Conservation (phyloP, 257 asterid genomes). For the Knoxia roxburghii region DNA sequence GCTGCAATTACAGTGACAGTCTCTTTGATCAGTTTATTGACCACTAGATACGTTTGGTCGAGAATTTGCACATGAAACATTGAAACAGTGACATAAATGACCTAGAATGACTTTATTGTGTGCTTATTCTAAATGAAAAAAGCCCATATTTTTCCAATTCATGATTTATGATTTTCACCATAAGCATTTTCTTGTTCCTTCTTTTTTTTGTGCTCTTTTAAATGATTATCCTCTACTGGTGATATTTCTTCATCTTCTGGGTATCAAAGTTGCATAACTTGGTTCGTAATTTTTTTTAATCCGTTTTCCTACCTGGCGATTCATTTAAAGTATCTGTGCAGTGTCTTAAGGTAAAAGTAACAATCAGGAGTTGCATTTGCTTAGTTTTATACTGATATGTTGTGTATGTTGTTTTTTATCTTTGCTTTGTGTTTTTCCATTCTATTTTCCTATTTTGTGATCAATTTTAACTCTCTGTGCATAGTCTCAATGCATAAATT, state of each 20-base stretch:
- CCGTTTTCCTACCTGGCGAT: neutral
- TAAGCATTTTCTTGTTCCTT: neutral
- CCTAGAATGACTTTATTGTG: neutral
- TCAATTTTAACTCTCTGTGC: too few species aligned
- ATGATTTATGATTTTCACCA: neutral
- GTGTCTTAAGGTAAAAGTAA: neutral
- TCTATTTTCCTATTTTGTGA: too few species aligned
- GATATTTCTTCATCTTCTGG: too few species aligned
- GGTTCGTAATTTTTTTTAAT: neutral
- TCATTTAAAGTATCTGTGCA: neutral
- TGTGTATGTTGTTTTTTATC: neutral
- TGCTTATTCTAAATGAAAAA: neutral
- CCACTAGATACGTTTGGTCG: neutral
- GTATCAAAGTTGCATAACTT: neutral
- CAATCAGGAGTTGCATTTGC: neutral
- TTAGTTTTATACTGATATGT: neutral
- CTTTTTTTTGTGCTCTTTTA: neutral
- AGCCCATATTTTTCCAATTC: neutral
- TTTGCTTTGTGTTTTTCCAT: too few species aligned
- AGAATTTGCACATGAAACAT: neutral
- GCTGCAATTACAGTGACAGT: neutral
- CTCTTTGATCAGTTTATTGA: neutral
- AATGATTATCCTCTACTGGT: neutral
- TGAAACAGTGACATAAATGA: neutral
- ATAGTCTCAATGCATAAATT: too few species aligned